Conservation (phyloP, 2,329 filamentous ascomycete species). For the Talaromyces amestolkiae region DNA sequence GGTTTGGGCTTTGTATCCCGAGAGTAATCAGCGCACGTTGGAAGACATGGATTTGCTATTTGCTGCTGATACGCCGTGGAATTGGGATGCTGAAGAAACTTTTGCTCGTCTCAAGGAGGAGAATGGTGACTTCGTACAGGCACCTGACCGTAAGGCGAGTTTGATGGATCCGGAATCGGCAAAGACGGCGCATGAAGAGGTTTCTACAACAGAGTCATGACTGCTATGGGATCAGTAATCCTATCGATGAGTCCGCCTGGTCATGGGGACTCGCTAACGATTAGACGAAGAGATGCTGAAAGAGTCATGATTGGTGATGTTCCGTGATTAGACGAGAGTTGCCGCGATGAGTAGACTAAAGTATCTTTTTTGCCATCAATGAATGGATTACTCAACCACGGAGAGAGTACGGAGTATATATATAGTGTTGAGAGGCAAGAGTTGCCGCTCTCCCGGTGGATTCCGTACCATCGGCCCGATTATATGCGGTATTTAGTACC, state of each 20-base stretch:
- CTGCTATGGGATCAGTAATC: background rate
- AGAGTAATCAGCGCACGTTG: constrained; percentile 69
- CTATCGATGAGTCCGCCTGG: background rate
- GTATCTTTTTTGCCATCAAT: background rate
- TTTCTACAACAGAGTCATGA: constrained; percentile 12
- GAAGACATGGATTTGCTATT: constrained; percentile 76
- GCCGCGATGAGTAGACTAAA: background rate
- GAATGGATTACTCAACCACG: background rate
- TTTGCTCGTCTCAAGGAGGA: constrained; percentile 63
- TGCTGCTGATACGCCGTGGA: constrained; percentile 64
- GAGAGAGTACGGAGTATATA: background rate
- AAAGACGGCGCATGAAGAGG: constrained; percentile 21
- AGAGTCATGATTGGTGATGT: background rate
- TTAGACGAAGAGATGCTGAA: background rate
- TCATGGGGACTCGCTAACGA: background rate
- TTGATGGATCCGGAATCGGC: constrained; percentile 34
- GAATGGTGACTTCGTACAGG: constrained; percentile 52
- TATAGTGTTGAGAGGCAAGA: background rate
- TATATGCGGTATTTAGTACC: constrained; percentile 14
- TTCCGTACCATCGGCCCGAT: constrained; percentile 19
- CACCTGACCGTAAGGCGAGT: constrained; percentile 35
- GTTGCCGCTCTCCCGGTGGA: constrained; percentile 14
- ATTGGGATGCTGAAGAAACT: constrained; percentile 67
- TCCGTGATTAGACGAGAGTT: background rate
- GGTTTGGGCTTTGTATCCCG: constrained; percentile 72